phyloP scores from a whole-genome alignment of 2,329 filamentous ascomycete species.

The Xylariaceae sp. region DNA sequence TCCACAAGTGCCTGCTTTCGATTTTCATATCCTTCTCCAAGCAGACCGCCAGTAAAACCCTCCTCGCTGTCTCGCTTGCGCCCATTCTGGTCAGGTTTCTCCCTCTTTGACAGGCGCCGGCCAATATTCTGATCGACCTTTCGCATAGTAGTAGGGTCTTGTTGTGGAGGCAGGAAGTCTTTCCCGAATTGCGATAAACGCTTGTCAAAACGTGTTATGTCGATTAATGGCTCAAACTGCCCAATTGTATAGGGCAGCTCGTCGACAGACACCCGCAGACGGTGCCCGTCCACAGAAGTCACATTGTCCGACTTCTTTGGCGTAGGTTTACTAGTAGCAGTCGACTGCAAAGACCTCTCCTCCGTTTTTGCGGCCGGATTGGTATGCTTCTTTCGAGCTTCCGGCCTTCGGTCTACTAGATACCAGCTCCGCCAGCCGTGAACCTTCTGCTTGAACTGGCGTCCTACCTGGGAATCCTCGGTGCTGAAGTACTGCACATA shows the following conservation, averaged over 20 bases:
- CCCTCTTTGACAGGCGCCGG: conserved; percentile 32
- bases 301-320: conserved; percentile 43
- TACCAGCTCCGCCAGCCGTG: conserved; percentile 94
- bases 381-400: conserved; percentile 40
- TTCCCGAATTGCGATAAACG: conserved; percentile 58
- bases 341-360: conserved; percentile 41
- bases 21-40: conserved; percentile 58
- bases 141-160: conserved; percentile 38
- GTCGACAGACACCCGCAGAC: conserved; percentile 51
- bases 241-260: conserved; percentile 68
- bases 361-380: conserved; percentile 40
- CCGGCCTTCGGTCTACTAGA: conserved; percentile 70
- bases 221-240: conserved; percentile 71
- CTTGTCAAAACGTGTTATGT: conserved; percentile 65
- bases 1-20: conserved; percentile 49
- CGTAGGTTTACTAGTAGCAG: conserved; percentile 36
- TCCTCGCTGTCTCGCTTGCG: conserved; percentile 42
- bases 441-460: conserved; percentile 72
- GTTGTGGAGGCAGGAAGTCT: conserved; percentile 45
- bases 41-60: conserved; percentile 59
- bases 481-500: conserved; percentile 93
- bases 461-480: conserved; percentile 71
- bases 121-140: conserved; percentile 32
- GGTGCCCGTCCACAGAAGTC: conserved; percentile 44
- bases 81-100: conserved; percentile 34